Percentiles rank a stretch among this genome's conserved stretches.
Evolutionary conservation across 1,139 yeast species (phyloP).

Genomic region (Diutina scorzettiae): DNA sequence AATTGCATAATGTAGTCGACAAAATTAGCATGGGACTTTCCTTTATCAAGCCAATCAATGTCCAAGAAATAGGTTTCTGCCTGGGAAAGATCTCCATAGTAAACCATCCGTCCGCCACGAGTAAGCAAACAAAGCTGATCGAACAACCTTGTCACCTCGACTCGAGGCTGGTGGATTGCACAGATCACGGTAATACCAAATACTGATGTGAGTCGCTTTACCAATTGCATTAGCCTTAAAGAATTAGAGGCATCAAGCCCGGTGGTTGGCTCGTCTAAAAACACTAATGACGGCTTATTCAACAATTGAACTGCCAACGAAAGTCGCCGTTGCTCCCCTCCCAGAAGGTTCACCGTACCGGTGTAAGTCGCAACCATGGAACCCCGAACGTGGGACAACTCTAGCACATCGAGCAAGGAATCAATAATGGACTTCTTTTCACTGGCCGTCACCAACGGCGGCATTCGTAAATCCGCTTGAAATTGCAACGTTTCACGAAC

Average conservation of each 20-base stretch:
- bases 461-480: conserved; percentile 60
- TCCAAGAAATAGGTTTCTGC: conserved; percentile 38
- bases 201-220: conserved; percentile 39
- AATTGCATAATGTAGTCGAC: conserved; percentile 40
- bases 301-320: conserved; percentile 71
- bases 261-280: conserved; percentile 83
- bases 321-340: conserved; percentile 75
- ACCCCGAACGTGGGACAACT: conserved; percentile 47
- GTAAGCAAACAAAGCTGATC: conserved; percentile 66
- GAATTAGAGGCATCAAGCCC: conserved; percentile 80
- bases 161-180: conserved; percentile 78
- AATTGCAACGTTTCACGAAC: conserved; percentile 56
- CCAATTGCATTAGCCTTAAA: conserved; percentile 44
- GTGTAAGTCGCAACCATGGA: conserved; percentile 41
- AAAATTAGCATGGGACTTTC: background rate
- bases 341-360: conserved; percentile 46
- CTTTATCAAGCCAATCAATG: conserved; percentile 4
- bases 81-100: conserved; percentile 38
- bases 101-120: conserved; percentile 51
- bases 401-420: conserved; percentile 47
- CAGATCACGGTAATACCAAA: conserved; percentile 59
- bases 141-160: conserved; percentile 55
- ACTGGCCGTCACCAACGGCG: conserved; percentile 23
- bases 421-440: conserved; percentile 41
- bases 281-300: conserved; percentile 63